Base-by-base conservation (phyloP, 1,139 yeast genomes). In the Yamadazyma aaseri region DNA sequence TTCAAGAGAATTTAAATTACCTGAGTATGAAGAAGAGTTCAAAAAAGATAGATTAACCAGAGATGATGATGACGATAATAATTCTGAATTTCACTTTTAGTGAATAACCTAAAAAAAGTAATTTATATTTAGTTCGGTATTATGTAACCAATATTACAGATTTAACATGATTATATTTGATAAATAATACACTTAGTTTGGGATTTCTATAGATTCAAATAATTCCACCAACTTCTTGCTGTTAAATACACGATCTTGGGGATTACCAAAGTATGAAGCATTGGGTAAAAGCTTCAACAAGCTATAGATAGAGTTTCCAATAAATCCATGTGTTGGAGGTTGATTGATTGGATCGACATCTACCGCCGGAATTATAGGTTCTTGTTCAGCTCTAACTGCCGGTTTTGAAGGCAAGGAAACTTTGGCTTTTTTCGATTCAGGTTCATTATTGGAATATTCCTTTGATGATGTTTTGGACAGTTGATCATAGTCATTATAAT, bases 221-320 rank as follows among this genome's bases (percentile, higher is more conserved):
- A 70, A 48, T 35, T 69, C 70, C 8, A 69, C 72, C 38, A 70
- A 51, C 39, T 67, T 68, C 7, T 56, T 60, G 37, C 66, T 58
- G 41, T 65, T 59, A 38, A 70, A 70, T 1, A 64, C 63, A 42
- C 61, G 62, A 20, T 66, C 72, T 2, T 59, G 46, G 3, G 63
- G 57, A n/a, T 58, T 56, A 3, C 74, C 74, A 47, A 68, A 70
- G 41, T 67, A 70, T 1, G 70, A 59, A 6, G 73, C 65, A 44
- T 68, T 70, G 3, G 86, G 86, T 33, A 79, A 59, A 1, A 71
- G 65, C 33, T 79, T 61, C 40, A 79, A 59, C 28, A 79, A 54
- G 31, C 74, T 73, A 47, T 74, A 74, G 14, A 78, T 59, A 21
- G 74, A 76, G 41, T 73, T 76, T 8, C 76, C 72, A 17, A 76